A percentile compares a stretch with the other conserved stretches of the same genome.
Conservation (phyloP, 805 yeast species). For the Cyberlindnera galapagoensis region DNA sequence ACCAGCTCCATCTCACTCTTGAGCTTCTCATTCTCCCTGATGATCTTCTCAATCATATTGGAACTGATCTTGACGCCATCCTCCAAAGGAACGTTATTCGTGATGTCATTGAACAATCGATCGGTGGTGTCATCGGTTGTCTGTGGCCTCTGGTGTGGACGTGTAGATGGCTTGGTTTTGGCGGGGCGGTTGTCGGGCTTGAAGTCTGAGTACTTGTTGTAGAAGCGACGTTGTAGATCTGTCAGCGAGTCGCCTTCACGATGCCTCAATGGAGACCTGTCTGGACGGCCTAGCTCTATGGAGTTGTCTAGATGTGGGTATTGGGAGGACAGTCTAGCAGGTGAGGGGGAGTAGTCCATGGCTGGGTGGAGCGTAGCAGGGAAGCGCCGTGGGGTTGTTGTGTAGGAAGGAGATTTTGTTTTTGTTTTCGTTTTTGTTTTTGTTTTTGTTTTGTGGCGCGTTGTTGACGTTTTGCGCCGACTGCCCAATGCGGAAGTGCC, state of each 20-base stretch:
- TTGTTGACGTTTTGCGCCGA: no score
- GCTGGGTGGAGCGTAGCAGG: no score
- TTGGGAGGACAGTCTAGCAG: slow-evolving; percentile 17
- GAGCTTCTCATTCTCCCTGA: slow-evolving; percentile 30
- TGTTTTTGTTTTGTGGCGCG: no score
- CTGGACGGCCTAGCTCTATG: slow-evolving; percentile 18
- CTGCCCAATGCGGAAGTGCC: no score
- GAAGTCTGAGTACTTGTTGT: slow-evolving; percentile 17
- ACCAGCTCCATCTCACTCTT: slow-evolving; percentile 26
- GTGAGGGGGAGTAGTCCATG: slow-evolving; percentile 25
- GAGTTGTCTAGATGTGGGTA: slow-evolving; percentile 20
- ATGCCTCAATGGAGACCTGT: slow-evolving; percentile 13
- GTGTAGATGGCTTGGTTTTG: no score
- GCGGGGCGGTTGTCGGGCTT: slow-evolving; percentile 15
- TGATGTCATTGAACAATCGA: slow-evolving; percentile 18
- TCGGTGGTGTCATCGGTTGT: slow-evolving; percentile 14
- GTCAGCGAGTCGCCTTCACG: slow-evolving; percentile 7
- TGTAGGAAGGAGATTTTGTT: no score
- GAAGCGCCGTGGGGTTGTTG: no score
- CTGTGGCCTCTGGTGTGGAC: slow-evolving; percentile 1
- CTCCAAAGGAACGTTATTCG: slow-evolving; percentile 15
- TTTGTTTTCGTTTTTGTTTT: no score
- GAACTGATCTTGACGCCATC: slow-evolving; percentile 31
- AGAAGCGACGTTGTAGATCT: slow-evolving; percentile 17
- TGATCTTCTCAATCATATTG: slow-evolving; percentile 31